Evolutionary conservation across 768 basidiomycete genomes (phyloP), one percentile per base, ranked within the genome.

Genomic region (Brasilioporus rufonigricans): DNA sequence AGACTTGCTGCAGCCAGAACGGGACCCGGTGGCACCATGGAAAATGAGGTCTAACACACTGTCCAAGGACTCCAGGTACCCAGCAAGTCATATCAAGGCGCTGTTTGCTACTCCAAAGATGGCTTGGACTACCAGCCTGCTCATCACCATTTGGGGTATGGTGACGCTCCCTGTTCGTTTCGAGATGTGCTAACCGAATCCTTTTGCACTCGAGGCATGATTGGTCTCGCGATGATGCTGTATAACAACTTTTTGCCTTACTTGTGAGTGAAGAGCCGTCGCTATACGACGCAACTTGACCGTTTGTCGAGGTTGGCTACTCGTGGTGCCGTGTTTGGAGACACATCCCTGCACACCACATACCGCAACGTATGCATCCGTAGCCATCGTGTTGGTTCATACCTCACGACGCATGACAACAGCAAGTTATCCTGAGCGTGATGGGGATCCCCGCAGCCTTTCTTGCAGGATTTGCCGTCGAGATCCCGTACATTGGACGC

Each of bases 161-260:
- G 69, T 55, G 10, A n/a, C 6, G 0, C 24, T 24, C 36, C 19
- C 11, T 7, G 7, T 7, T 48, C 10, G 24, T 47, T 11, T 27
- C 5, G 18, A n/a, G 32, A 47, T 5, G 11, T 13, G 26, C 24
- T 21, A 19, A 38, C 40, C 31, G 26, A 48, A 39, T 38, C 16
- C 12, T 35, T 26, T 40, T 21, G 62, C 38, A 40, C 52, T 3
- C 48, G 56, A 88, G 87, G 83, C 1, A 71, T 87, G 31, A 90
- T 91, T 51, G 89, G 88, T 5, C 77, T 91, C 18, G 87, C 85
- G 0, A 87, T 83, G 55, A 87, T 88, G 2, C 71, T 91, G 65
- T 85, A 82, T 58, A 78, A 82, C 60, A 75, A 71, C 49, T 80
- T 80, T 66, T 70, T 84, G 26, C 77, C 80, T 5, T 83, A 76